Evolutionary conservation across 176 grass and related monocot genomes (phyloP).

Genomic region (Guadua angustifolia): DNA sequence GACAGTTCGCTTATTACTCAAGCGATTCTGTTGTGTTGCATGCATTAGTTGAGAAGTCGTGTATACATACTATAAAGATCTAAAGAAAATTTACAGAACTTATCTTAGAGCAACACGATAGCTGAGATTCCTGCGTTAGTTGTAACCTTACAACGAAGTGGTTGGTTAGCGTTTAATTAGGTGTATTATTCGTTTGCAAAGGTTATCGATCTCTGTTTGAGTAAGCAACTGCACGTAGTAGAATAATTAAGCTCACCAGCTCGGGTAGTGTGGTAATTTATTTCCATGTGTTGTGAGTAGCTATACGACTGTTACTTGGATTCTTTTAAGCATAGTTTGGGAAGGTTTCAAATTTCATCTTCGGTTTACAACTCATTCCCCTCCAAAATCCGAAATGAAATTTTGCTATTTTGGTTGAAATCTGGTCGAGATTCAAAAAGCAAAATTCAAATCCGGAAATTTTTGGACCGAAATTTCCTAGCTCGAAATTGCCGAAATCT

Average conservation of each 20-base stretch:
- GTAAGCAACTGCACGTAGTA: not conserved
- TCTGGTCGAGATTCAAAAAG: too few relatives aligned
- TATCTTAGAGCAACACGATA: constrained; percentile 7
- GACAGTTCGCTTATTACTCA: constrained; percentile 53
- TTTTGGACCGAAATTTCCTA: too few relatives aligned
- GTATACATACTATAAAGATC: not conserved
- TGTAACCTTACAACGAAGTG: constrained; percentile 28
- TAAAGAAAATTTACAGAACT: not conserved
- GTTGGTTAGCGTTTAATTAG: not conserved
- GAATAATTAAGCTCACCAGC: not conserved
- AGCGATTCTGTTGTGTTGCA: constrained; percentile 45
- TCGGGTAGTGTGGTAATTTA: not conserved
- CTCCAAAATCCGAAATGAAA: too few relatives aligned
- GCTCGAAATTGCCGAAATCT: too few relatives aligned
- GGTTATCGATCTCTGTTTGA: not conserved
- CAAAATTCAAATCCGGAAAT: too few relatives aligned
- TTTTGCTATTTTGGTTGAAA: too few relatives aligned
- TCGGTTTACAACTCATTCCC: too few relatives aligned
- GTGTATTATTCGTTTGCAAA: not conserved
- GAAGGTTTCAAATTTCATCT: too few relatives aligned
- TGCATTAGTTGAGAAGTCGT: constrained; percentile 37
- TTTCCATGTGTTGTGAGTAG: not conserved
- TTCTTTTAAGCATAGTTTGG: not conserved
- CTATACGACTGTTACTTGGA: not conserved
- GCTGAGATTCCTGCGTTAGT: constrained; percentile 32